A percentile compares a stretch with the other conserved stretches of the same genome.
phyloP scores from a whole-genome alignment of 495 filamentous ascomycete species.

The Lophiostoma macrostomum region DNA sequence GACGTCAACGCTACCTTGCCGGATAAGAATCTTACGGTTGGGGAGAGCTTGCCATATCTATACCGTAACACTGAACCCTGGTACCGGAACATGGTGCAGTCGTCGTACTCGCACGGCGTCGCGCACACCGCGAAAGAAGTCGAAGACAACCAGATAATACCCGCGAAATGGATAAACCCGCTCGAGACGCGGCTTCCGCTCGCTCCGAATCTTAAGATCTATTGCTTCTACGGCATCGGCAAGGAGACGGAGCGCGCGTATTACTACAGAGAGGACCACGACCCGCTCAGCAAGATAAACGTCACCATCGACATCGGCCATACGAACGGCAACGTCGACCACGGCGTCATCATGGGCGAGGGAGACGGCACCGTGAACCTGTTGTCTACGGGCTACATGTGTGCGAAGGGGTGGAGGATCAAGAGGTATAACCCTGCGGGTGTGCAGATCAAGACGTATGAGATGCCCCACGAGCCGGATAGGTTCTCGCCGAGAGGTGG shows the following conservation, averaged over 20 bases:
- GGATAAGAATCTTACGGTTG: constrained; percentile 71
- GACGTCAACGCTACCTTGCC: constrained; percentile 58
- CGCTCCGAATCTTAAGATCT: constrained; percentile 90
- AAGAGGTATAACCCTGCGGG: constrained; percentile 89
- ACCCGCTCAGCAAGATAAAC: constrained; percentile 65
- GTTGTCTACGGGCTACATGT: constrained; percentile 92
- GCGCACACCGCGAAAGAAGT: constrained; percentile 79
- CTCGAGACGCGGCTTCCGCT: constrained; percentile 84
- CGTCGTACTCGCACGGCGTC: constrained; percentile 83
- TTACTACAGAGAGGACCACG: constrained; percentile 75
- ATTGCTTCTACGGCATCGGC: constrained; percentile 93
- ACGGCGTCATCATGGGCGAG: constrained; percentile 87
- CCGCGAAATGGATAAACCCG: constrained; percentile 89
- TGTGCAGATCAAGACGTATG: constrained; percentile 74
- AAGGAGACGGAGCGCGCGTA: constrained; percentile 91
- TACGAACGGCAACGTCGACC: constrained; percentile 67
- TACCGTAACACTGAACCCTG: constrained; percentile 74
- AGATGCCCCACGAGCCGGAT: constrained; percentile 96
- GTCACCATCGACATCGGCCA: constrained; percentile 85
- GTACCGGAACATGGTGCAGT: constrained; percentile 70
- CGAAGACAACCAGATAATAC: constrained; percentile 78
- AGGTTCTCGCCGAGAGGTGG: constrained; percentile 87
- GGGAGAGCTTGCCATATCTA: constrained; percentile 73
- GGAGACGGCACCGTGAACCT: constrained; percentile 94
- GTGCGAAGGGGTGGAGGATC: constrained; percentile 87